These are phyloP conservation scores for Fraxinus xanthoxyloides DNA, from an alignment of 305 asterid genomes.

Conservation along the genomic window DNA sequence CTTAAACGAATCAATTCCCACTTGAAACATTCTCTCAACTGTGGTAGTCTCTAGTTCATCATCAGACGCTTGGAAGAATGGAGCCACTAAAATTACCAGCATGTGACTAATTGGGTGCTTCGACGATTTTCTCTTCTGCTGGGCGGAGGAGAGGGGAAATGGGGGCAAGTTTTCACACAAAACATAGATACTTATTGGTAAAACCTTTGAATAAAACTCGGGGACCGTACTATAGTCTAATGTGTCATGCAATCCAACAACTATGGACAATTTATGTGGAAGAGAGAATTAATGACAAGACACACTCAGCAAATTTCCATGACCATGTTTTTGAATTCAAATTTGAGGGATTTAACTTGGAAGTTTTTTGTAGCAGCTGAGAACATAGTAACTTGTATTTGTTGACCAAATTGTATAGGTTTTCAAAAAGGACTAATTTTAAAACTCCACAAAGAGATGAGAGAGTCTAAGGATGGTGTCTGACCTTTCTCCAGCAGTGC, in stretches of 20 bases:
- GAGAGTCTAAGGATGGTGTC: neutral
- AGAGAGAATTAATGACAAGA: neutral
- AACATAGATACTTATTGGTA: neutral
- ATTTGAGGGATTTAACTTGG: neutral
- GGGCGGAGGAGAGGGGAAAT: neutral
- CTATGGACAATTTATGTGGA: neutral
- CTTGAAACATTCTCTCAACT: neutral
- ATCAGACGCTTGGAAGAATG: neutral
- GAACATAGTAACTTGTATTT: neutral
- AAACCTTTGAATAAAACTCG: neutral
- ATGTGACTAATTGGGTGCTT: neutral
- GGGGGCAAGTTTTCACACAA: neutral
- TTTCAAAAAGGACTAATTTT: neutral
- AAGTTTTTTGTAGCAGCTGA: constrained; percentile 1
- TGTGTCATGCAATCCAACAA: neutral
- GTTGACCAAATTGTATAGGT: neutral
- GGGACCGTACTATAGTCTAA: neutral
- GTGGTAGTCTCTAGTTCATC: neutral
- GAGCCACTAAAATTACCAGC: neutral
- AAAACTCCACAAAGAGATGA: neutral
- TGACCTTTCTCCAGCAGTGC: neutral
- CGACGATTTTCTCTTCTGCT: neutral
- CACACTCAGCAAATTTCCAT: neutral
- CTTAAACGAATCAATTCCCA: neutral
- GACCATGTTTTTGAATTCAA: neutral